These are phyloP conservation scores for Fusarium algeriense DNA, from an alignment of 2,329 filamentous ascomycete genomes.

Conservation along the genomic window DNA sequence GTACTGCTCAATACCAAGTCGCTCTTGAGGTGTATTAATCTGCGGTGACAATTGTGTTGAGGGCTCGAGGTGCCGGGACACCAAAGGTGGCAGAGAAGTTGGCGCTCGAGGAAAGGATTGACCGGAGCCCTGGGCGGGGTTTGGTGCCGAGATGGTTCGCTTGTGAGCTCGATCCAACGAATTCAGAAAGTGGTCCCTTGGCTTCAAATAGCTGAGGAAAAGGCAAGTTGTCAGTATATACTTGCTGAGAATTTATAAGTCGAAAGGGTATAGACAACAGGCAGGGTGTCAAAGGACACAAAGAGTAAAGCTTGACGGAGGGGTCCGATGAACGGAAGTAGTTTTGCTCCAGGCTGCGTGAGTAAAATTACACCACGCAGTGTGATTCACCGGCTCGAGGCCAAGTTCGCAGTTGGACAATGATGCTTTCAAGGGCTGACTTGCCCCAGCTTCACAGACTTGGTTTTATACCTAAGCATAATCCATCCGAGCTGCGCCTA, in stretches of 20 bases:
- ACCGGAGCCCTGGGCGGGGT: conserved; percentile 51
- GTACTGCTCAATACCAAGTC: conserved; percentile 26
- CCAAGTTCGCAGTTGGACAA: conserved; percentile 15
- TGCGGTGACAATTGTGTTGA: conserved; percentile 31
- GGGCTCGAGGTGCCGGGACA: conserved; percentile 29
- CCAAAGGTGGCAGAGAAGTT: conserved; percentile 37
- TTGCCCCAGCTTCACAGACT: conserved; percentile 1
- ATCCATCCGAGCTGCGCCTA: neutral
- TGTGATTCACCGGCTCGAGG: conserved; percentile 19
- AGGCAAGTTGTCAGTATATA: conserved; percentile 13
- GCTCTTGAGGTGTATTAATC: conserved; percentile 25
- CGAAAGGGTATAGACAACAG: neutral
- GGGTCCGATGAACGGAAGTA: neutral
- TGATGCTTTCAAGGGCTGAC: conserved; percentile 14
- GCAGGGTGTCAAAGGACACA: neutral
- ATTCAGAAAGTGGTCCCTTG: conserved; percentile 28
- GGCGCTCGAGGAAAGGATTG: conserved; percentile 35
- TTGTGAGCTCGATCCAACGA: conserved; percentile 57
- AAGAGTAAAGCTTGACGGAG: conserved; percentile 5
- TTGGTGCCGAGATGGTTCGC: conserved; percentile 63
- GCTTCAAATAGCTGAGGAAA: conserved; percentile 23
- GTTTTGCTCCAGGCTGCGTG: neutral
- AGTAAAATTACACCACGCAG: neutral
- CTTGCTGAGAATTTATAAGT: conserved; percentile 16
- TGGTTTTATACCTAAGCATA: conserved; percentile 4